Conservation (phyloP, 2,329 filamentous ascomycete species). For the Talaromyces atroroseus region DNA sequence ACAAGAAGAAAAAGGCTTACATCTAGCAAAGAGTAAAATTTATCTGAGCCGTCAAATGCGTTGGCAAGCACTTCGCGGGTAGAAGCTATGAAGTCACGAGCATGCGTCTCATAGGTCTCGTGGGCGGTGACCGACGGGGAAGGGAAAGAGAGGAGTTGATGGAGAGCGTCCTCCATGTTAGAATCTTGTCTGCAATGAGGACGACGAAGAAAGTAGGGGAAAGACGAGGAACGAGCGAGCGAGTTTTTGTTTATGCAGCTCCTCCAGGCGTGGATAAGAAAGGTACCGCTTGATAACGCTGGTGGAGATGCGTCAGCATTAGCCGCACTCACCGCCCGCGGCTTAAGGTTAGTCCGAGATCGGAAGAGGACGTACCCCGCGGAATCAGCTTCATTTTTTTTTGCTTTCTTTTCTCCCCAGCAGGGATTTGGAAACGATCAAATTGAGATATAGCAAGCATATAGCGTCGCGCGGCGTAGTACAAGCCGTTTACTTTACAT, state of each 20-base stretch:
- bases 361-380: not conserved
- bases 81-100: slow-evolving; percentile 33
- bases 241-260: not conserved
- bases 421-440: not conserved
- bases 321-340: slow-evolving; percentile 10
- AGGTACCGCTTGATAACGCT: not conserved
- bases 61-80: slow-evolving; percentile 33
- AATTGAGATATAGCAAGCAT: not conserved
- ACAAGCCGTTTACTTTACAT: not conserved
- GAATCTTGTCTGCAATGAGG: not conserved
- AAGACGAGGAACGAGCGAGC: not conserved
- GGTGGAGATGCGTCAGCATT: slow-evolving; percentile 12
- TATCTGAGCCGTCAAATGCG: slow-evolving; percentile 22
- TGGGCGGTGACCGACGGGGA: slow-evolving; percentile 32
- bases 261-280: not conserved
- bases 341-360: not conserved
- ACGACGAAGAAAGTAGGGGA: not conserved
- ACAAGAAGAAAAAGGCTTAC: slow-evolving; percentile 21
- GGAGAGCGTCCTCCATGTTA: slow-evolving; percentile 28
- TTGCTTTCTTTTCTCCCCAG: not conserved
- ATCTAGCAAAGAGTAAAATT: slow-evolving; percentile 26
- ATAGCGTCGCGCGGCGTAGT: not conserved
- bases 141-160: slow-evolving; percentile 36
- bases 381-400: not conserved
- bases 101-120: slow-evolving; percentile 40